Evolutionary conservation across 352 stramenopile genomes (phyloP).

Genomic region (Phytopythium mirpurense): DNA sequence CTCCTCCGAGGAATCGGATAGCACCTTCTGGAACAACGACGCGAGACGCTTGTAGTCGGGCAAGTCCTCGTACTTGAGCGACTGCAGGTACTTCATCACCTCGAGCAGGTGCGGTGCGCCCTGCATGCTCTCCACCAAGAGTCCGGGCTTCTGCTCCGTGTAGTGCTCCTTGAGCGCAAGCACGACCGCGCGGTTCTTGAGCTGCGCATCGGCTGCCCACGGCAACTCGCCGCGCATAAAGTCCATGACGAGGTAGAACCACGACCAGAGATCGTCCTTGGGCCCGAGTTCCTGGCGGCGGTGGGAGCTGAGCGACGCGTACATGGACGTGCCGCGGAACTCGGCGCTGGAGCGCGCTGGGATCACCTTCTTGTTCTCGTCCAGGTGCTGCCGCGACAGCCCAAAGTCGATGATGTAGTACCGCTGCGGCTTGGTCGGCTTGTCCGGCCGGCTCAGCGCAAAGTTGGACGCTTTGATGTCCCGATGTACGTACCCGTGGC

Average conservation of each 20-base stretch:
- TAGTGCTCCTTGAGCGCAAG: slow-evolving; percentile 82
- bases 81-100: slow-evolving; percentile 75
- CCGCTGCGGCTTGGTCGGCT: slow-evolving; percentile 34
- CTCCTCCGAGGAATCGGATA: slow-evolving; percentile 14
- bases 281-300: slow-evolving; percentile 71
- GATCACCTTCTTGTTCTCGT: slow-evolving; percentile 57
- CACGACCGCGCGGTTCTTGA: slow-evolving; percentile 81
- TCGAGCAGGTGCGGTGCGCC: slow-evolving; percentile 62
- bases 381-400: slow-evolving; percentile 70
- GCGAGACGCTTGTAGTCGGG: slow-evolving; percentile 61
- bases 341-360: slow-evolving; percentile 55
- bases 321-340: slow-evolving; percentile 88
- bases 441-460: slow-evolving; percentile 43
- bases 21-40: slow-evolving; percentile 29
- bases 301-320: slow-evolving; percentile 83
- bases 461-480: slow-evolving; percentile 91
- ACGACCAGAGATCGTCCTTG: slow-evolving; percentile 87
- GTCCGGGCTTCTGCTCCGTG: slow-evolving; percentile 58
- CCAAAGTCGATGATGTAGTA: slow-evolving; percentile 87
- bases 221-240: slow-evolving; percentile 83
- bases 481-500: slow-evolving; percentile 81
- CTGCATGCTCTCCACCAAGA: slow-evolving; percentile 70
- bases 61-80: slow-evolving; percentile 66
- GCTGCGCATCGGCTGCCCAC: slow-evolving; percentile 75
- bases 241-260: slow-evolving; percentile 87